These are phyloP conservation scores for Balakata baccata DNA, from an alignment of 345 rosid species.

Conservation along the genomic window DNA sequence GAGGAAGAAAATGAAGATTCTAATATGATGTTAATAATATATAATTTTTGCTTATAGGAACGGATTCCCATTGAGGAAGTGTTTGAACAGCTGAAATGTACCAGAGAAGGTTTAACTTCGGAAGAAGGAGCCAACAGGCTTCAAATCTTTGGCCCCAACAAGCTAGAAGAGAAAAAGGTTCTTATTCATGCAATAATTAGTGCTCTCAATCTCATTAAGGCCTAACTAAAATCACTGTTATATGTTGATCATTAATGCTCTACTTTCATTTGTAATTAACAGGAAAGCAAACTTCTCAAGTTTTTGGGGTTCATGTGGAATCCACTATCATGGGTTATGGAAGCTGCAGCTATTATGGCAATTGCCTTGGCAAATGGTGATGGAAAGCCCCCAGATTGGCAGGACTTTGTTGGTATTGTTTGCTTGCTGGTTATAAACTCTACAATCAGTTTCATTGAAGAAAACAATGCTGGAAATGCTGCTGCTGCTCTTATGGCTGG, in stretches of 20 bases:
- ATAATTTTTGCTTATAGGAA: constrained; percentile 45
- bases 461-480: constrained; percentile 34
- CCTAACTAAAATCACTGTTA: background rate
- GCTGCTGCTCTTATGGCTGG: constrained; percentile 36
- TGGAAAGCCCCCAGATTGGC: constrained; percentile 31
- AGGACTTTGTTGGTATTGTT: constrained; percentile 27
- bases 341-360: constrained; percentile 33
- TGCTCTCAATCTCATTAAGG: no score
- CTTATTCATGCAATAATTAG: background rate
- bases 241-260: background rate
- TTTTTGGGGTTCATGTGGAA: constrained; percentile 36
- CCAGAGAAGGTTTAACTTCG: constrained; percentile 53
- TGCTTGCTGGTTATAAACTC: constrained; percentile 32
- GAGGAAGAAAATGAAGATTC: no score
- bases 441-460: constrained; percentile 35
- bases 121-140: constrained; percentile 71
- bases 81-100: constrained; percentile 80
- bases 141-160: constrained; percentile 88
- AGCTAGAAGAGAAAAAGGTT: constrained; percentile 78
- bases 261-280: background rate
- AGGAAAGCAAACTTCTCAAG: constrained; percentile 34
- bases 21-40: background rate
- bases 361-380: constrained; percentile 31
- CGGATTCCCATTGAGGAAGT: constrained; percentile 82
- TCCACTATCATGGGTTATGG: constrained; percentile 36